phyloP scores from a whole-genome alignment of 2,329 filamentous ascomycete genomes.

The Fusarium concolor region DNA sequence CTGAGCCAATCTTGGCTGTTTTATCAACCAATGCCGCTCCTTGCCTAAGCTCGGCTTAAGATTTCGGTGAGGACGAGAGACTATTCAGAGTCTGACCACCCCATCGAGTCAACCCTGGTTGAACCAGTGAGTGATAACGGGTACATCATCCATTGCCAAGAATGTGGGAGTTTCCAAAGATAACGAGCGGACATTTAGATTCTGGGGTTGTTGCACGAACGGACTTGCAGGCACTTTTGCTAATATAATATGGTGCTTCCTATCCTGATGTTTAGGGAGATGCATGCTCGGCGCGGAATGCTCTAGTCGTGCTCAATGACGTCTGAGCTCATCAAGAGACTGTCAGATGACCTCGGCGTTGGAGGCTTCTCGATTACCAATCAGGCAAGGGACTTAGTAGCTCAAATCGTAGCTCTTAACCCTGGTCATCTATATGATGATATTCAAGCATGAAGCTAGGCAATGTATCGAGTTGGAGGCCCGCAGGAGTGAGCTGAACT shows the following conservation, averaged over 20 bases:
- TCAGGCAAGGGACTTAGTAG: neutral
- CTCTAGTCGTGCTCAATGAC: slow-evolving; percentile 7
- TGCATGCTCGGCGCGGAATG: slow-evolving; percentile 2
- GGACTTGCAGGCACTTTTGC: slow-evolving; percentile 4
- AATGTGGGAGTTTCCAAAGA: slow-evolving; percentile 1
- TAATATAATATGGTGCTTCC: neutral
- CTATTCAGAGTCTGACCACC: slow-evolving; percentile 29
- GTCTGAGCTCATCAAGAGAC: slow-evolving; percentile 12
- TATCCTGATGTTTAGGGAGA: slow-evolving; percentile 2
- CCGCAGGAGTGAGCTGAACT: neutral
- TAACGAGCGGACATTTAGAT: slow-evolving; percentile 4
- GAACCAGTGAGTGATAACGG: neutral
- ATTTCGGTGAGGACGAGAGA: slow-evolving; percentile 1
- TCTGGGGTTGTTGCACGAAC: slow-evolving; percentile 15
- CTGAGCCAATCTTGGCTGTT: slow-evolving; percentile 11
- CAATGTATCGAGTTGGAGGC: neutral
- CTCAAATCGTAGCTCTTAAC: slow-evolving; percentile 1
- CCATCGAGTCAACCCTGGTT: neutral
- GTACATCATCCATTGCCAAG: slow-evolving; percentile 7
- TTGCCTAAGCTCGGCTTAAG: slow-evolving; percentile 26
- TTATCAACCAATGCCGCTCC: slow-evolving; percentile 18
- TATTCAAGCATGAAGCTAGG: neutral
- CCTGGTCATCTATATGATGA: neutral
- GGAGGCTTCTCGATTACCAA: slow-evolving; percentile 1
- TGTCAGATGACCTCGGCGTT: slow-evolving; percentile 30